A percentile compares a stretch with the other conserved stretches of the same genome.
Conservation (phyloP, 106 monocot species). For the Triglochin maritima region DNA sequence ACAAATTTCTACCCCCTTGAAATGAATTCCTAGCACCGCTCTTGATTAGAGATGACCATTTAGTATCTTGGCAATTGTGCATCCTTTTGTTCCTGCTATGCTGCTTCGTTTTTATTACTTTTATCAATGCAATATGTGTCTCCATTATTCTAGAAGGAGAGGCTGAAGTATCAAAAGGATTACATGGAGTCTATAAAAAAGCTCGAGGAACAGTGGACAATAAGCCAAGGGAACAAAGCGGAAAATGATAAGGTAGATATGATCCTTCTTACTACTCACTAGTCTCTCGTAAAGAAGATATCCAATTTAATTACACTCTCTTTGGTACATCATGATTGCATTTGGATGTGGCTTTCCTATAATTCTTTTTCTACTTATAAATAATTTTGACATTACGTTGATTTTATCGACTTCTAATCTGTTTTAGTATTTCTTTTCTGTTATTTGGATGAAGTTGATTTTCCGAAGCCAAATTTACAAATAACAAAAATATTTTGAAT, state of each 20-base stretch:
- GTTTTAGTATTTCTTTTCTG: neutral
- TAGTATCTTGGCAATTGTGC: neutral
- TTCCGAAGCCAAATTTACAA: no score
- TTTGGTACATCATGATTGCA: neutral
- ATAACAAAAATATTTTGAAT: no score
- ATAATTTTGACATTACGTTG: neutral
- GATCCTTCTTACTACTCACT: neutral
- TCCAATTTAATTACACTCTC: neutral
- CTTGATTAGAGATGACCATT: neutral
- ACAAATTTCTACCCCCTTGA: neutral
- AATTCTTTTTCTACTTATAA: neutral
- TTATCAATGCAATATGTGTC: neutral
- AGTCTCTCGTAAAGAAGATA: neutral
- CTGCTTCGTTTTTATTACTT: neutral
- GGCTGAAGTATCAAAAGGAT: constrained; percentile 20
- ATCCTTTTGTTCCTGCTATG: neutral
- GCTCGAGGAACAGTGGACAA: constrained; percentile 26
- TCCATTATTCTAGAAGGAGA: constrained; percentile 18
- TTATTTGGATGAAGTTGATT: neutral
- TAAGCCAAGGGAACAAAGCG: constrained; percentile 1
- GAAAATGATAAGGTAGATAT: neutral
- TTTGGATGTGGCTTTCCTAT: neutral
- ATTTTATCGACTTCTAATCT: neutral
- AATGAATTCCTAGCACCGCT: neutral
- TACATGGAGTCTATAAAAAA: constrained; percentile 26